Evolutionary conservation across 2,329 filamentous ascomycete genomes (phyloP).

Genomic region (Pezicula carpinea): DNA sequence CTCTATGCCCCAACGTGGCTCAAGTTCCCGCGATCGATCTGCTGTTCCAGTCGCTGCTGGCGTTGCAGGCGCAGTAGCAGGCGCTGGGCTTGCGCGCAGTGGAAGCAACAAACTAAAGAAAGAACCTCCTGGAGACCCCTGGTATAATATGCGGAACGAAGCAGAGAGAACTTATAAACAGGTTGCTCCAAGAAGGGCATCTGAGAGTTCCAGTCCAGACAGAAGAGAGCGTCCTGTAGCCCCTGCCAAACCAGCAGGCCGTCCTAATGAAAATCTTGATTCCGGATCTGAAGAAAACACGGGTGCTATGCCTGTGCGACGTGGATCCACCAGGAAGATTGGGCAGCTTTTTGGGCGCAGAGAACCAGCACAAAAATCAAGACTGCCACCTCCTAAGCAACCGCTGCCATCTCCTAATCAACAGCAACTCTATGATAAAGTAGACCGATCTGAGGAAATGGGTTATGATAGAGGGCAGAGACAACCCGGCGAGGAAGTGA

Average conservation of each 20-base stretch:
- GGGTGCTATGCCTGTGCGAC: constrained; percentile 19
- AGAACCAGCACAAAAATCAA: constrained; percentile 5
- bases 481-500: constrained; percentile 12
- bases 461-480: not conserved
- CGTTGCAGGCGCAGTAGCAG: constrained; percentile 6
- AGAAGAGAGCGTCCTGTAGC: constrained; percentile 6
- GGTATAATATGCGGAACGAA: constrained; percentile 39
- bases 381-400: not conserved
- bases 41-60: constrained; percentile 28
- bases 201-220: constrained; percentile 10
- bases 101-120: constrained; percentile 58
- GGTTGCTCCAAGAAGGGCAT: constrained; percentile 21
- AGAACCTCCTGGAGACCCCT: constrained; percentile 48
- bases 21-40: constrained; percentile 58
- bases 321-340: constrained; percentile 22
- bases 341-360: constrained; percentile 24
- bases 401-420: not conserved
- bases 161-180: constrained; percentile 35
- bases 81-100: constrained; percentile 39
- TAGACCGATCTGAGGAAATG: not conserved
- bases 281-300: constrained; percentile 12
- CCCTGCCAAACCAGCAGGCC: not conserved
- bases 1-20: constrained; percentile 38
- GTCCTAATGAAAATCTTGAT: constrained; percentile 13
- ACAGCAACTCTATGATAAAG: not conserved